These are phyloP conservation scores for Carex kokanica DNA, from an alignment of 176 grass and related monocot genomes.

Conservation along the genomic window DNA sequence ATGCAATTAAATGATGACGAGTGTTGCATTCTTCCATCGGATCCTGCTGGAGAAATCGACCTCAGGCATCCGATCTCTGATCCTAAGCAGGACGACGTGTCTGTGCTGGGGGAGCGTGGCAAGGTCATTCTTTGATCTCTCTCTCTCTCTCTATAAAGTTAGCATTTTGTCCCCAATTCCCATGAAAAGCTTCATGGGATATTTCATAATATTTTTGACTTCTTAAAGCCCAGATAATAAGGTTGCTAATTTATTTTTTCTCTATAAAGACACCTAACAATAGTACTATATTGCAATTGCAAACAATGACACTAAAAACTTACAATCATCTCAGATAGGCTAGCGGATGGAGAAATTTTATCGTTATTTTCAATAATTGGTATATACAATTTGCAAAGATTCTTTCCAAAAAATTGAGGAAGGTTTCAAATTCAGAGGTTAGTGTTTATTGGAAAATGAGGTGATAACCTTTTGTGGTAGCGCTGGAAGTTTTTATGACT, in stretches of 20 bases:
- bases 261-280: background rate
- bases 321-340: background rate
- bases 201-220: background rate
- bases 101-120: conserved; percentile 57
- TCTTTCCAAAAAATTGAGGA: background rate
- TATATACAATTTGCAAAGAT: background rate
- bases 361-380: background rate
- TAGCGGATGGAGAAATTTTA: background rate
- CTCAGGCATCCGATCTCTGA: background rate
- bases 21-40: conserved; percentile 51
- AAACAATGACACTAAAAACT: background rate
- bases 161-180: background rate
- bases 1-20: conserved; percentile 51
- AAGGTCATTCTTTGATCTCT: conserved; percentile 30
- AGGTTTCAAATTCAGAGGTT: background rate
- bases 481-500: background rate
- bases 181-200: background rate
- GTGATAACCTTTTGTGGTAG: background rate
- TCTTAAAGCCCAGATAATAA: background rate
- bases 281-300: background rate
- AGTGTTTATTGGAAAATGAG: background rate
- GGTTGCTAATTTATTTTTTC: background rate
- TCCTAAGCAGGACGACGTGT: conserved; percentile 29
- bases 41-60: conserved; percentile 25
- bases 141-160: background rate